Conservation (phyloP, 2,329 filamentous ascomycete species). For the Parastagonospora avenae region DNA sequence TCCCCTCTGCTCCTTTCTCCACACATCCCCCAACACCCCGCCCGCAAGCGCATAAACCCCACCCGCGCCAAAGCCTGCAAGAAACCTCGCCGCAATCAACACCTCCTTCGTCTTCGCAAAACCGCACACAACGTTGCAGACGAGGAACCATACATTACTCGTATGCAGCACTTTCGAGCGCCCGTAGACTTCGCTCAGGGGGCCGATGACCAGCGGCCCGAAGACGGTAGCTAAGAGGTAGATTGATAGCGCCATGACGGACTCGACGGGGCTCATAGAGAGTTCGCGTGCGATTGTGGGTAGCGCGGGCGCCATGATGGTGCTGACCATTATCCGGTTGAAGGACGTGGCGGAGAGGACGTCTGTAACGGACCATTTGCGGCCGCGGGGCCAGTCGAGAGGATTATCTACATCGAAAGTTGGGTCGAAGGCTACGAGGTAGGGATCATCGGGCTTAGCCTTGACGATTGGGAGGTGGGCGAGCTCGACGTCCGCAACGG, state of each 20-base stretch:
- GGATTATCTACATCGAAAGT: conserved; percentile 22
- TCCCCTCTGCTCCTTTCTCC: conserved; percentile 29
- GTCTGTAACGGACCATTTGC: conserved; percentile 28
- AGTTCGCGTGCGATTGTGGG: conserved; percentile 25
- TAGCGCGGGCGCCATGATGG: conserved; percentile 37
- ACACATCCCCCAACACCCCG: conserved; percentile 32
- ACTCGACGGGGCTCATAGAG: conserved; percentile 25
- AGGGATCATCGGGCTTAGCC: conserved; percentile 16
- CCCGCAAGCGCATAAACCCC: conserved; percentile 27
- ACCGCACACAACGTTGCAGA: conserved; percentile 34
- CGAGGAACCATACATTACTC: conserved; percentile 31
- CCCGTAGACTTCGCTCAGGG: conserved; percentile 37
- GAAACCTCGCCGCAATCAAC: conserved; percentile 29
- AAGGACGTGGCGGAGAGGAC: conserved; percentile 31
- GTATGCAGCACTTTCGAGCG: conserved; percentile 25
- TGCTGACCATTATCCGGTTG: conserved; percentile 37
- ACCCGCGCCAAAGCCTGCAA: conserved; percentile 34
- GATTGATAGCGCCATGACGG: conserved; percentile 33
- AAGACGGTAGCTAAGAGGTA: conserved; percentile 36
- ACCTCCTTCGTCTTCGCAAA: conserved; percentile 30
- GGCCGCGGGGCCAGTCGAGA: conserved; percentile 23
- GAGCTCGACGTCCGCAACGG: conserved; percentile 4
- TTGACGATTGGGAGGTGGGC: neutral
- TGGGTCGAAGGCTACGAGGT: conserved; percentile 20
- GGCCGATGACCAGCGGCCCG: conserved; percentile 34